Evolutionary conservation across 352 stramenopile species (phyloP).

Genomic region (Phytopythium aichiense): DNA sequence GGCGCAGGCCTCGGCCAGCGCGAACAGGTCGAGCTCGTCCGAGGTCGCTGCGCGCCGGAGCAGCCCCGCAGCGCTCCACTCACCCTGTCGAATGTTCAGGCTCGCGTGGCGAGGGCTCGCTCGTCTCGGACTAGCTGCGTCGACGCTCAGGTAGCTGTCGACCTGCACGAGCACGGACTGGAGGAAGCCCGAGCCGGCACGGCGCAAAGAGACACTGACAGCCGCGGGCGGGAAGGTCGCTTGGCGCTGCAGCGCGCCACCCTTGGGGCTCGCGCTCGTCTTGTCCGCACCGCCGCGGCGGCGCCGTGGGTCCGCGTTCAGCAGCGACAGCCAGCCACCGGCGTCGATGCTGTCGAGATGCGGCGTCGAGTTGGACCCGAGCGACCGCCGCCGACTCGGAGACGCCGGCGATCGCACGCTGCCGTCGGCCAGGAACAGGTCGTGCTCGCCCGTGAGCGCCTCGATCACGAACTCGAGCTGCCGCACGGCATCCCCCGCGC

Average conservation of each 20-base stretch:
- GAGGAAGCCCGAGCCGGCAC: constrained; percentile 42
- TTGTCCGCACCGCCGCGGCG: constrained; percentile 6
- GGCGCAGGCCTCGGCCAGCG: constrained; percentile 34
- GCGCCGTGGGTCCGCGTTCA: constrained; percentile 36
- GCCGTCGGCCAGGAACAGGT: constrained; percentile 44
- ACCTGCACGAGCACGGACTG: constrained; percentile 52
- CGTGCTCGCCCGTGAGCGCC: constrained; percentile 57
- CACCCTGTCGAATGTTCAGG: not conserved
- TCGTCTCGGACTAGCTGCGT: not conserved
- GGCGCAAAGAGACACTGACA: constrained; percentile 27
- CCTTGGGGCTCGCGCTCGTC: not conserved
- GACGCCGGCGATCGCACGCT: not conserved
- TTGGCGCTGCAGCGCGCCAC: not conserved
- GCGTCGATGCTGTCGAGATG: constrained; percentile 17
- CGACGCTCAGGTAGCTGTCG: constrained; percentile 30
- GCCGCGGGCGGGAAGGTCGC: constrained; percentile 7
- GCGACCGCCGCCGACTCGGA: not conserved
- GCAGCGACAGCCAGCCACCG: constrained; percentile 46
- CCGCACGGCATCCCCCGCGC: constrained; percentile 13
- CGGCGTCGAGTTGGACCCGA: constrained; percentile 4
- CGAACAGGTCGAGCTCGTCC: constrained; percentile 53
- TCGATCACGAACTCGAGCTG: constrained; percentile 69
- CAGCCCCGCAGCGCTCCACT: constrained; percentile 42
- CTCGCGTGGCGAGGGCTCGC: not conserved
- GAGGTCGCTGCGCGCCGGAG: constrained; percentile 22